Evolutionary conservation across 2,329 filamentous ascomycete species (phyloP), one percentile per base, ranked within the genome.

Genomic region (Pezicula carpinea): DNA sequence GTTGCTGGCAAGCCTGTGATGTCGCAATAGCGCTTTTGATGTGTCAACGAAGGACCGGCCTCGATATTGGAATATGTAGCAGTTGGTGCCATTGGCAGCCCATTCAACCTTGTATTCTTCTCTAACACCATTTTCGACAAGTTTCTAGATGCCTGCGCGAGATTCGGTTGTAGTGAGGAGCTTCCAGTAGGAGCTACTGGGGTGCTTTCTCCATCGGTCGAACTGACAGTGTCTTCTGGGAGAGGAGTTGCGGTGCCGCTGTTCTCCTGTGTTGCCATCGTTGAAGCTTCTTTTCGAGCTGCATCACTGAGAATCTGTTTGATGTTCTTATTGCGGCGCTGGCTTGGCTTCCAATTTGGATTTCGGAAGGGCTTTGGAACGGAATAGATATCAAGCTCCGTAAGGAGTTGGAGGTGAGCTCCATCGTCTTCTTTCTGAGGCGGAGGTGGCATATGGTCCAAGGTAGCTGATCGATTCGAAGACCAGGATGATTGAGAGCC

Each of bases 271-370:
- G 80, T 96, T 14, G 86, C 89, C 62, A 91, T 76, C 31, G 88
- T 77, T 3, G 90, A 95, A n/a, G 89, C 89, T 72, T 97, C 92
- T 63, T 87, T 89, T 58, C 89, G 85, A 18, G 87, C 82, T 11
- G 87, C 88, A 61, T 99, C 93, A 50, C 89, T 87, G 51, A 99
- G 77, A 53, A 99, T 93, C 59, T 95, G 89, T 69, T 97, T 97
- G 69, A 97, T 85, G 68, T 96, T 97, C 75, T 99, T 99, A 80
- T 99, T 99, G 68, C 93, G 89, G 43, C 93, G 90, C 68, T 91
- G 86, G 56, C 92, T 89, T 14, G 93, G 89, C 63, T 88, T 90
- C 93, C 93, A 99, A 65, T 82, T 73, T 3, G 86, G 75, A 64
- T 90, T 96, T 67, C 92, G 91, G 75, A 96, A 99, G 61, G 83